These are phyloP conservation scores for Penicillium turbatum DNA, from an alignment of 495 filamentous ascomycete genomes.

Conservation along the genomic window DNA sequence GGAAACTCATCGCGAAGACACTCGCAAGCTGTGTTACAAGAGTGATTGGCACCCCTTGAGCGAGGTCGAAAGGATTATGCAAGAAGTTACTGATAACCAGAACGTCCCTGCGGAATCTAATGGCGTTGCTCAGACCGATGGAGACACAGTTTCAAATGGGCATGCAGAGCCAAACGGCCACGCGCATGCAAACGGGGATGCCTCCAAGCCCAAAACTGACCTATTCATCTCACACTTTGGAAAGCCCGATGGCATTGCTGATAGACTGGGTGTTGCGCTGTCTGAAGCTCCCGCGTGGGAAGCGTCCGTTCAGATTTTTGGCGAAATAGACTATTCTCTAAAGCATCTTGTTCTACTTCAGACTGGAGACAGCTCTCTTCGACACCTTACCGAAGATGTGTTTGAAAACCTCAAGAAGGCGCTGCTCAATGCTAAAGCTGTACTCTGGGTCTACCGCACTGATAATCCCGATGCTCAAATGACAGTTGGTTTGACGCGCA, in stretches of 20 bases:
- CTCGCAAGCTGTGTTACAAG: conserved; percentile 33
- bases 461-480: conserved; percentile 48
- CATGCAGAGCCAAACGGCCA: not conserved
- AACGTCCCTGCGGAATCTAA: conserved; percentile 1
- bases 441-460: conserved; percentile 49
- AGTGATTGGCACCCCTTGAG: conserved; percentile 29
- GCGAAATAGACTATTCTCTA: conserved; percentile 7
- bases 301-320: conserved; percentile 10
- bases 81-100: not conserved
- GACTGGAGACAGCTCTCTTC: conserved; percentile 17
- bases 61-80: not conserved
- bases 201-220: not conserved
- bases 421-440: conserved; percentile 30
- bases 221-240: conserved; percentile 18
- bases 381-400: conserved; percentile 14
- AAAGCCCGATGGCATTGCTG: conserved; percentile 10
- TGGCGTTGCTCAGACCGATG: not conserved
- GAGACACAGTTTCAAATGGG: not conserved
- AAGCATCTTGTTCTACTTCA: conserved; percentile 23
- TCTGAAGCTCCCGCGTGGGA: conserved; percentile 9
- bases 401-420: conserved; percentile 23
- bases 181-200: conserved; percentile 7
- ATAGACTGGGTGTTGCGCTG: conserved; percentile 11
- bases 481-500: conserved; percentile 49
- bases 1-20: conserved; percentile 8